Evolutionary conservation across 1,139 yeast species (phyloP), one percentile per base, ranked within the genome.

Genomic region (Sugiyamaella castrensis): DNA sequence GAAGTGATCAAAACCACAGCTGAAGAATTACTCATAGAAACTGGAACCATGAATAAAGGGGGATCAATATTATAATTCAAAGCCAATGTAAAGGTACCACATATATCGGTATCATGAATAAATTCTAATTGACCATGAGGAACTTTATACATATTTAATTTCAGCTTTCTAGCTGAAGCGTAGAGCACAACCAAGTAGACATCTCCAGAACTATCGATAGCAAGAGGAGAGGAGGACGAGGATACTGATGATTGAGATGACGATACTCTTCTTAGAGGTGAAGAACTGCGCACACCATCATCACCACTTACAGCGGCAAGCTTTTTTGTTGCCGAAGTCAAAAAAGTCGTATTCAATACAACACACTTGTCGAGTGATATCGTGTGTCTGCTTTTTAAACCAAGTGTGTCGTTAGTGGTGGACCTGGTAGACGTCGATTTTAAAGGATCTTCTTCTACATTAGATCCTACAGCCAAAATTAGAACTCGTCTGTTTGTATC

Each of bases 11-110:
- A 28, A 16, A 57, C 54, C 4, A 56, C 49, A 3, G 55, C 58
- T 1, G 52, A 44, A 4, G 46, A 49, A n/a, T 48, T 45, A 10
- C 24, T 16, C 1, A 28, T 13, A 3, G 45, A 43, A 5, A 57
- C 53, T 2, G 63, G 63, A 10, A 57, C 47, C 44, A 57, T 37
- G 40, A 51, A 57, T 30, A 56, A 32, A 5, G 59, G 59, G n/a
- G 46, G 36, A n/a, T 47, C 48, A 2, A 33, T 33, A 2, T 24
- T 36, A 28, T 28, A 43, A 12, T 40, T 40, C 12, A 50, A 35
- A 10, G 51, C 42, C 16, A 50, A 19, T 8, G 58, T 52, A 5
- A 55, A 43, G 3, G 47, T 43, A 5, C 47, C 42, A 43, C 41
- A 43, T 9, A 43, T 27, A 13, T 37, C 37, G 9, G 37, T 43